phyloP scores from a whole-genome alignment of 1,139 yeast genomes.

The Debaryomyces sp. region DNA sequence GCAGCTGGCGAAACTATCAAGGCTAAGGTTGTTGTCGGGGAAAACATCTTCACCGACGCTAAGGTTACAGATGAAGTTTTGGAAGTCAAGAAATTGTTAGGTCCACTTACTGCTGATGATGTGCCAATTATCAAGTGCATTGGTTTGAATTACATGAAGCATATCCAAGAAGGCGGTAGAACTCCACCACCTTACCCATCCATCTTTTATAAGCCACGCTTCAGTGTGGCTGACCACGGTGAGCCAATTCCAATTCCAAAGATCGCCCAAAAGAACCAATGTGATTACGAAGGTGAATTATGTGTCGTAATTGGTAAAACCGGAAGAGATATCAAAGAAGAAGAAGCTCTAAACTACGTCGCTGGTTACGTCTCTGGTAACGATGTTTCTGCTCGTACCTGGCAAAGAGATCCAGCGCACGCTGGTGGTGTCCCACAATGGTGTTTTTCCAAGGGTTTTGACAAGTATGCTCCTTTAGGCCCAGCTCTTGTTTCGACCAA shows the following conservation, averaged over 20 bases:
- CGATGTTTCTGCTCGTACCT: background rate
- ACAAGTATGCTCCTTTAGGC: slow-evolving; percentile 57
- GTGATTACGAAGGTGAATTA: background rate
- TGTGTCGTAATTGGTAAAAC: background rate
- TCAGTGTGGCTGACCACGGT: background rate
- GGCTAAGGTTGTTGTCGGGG: background rate
- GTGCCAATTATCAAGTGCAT: background rate
- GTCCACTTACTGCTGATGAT: background rate
- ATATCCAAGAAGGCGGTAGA: background rate
- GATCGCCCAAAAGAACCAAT: background rate
- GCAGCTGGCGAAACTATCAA: background rate
- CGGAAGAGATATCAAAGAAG: background rate
- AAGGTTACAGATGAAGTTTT: background rate
- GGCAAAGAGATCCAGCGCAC: background rate
- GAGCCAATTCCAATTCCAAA: background rate
- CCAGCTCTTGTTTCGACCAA: slow-evolving; percentile 50
- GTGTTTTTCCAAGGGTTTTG: slow-evolving; percentile 54
- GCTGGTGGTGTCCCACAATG: slow-evolving; percentile 53
- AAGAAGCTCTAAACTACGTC: background rate
- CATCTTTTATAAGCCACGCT: background rate
- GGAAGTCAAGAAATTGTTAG: background rate
- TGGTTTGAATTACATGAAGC: background rate
- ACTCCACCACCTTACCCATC: background rate
- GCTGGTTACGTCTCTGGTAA: background rate
- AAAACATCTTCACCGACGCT: background rate